Evolutionary conservation across 2,329 filamentous ascomycete genomes (phyloP).

Genomic region (Venturia pyrina): DNA sequence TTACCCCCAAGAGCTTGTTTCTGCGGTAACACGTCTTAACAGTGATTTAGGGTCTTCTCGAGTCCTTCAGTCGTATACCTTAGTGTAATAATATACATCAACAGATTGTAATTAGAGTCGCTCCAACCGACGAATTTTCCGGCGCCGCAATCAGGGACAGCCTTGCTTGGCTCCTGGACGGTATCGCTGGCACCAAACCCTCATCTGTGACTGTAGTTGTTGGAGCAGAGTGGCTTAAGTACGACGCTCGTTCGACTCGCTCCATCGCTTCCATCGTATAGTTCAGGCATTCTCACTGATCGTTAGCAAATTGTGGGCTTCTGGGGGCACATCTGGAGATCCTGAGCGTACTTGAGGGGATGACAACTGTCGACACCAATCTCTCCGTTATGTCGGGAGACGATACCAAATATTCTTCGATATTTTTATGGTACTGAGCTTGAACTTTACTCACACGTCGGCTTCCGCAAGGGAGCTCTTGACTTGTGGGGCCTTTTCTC

Average conservation of each 20-base stretch:
- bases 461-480: neutral
- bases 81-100: neutral
- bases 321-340: neutral
- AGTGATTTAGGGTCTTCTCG: conserved; percentile 2
- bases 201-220: neutral
- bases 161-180: neutral
- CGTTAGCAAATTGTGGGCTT: neutral
- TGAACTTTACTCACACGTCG: neutral
- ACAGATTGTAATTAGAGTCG: neutral
- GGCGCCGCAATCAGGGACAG: neutral
- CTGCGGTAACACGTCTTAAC: neutral
- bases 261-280: neutral
- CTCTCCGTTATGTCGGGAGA: neutral
- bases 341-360: neutral
- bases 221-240: neutral
- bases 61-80: neutral
- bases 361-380: neutral
- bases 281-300: neutral
- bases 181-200: neutral
- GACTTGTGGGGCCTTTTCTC: conserved; percentile 8
- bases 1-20: neutral
- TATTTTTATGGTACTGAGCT: neutral
- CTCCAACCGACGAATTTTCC: neutral
- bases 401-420: neutral
- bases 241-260: neutral